Base-by-base conservation (phyloP, 176 grass and related monocot species). In the Rhynchospora pubera region DNA sequence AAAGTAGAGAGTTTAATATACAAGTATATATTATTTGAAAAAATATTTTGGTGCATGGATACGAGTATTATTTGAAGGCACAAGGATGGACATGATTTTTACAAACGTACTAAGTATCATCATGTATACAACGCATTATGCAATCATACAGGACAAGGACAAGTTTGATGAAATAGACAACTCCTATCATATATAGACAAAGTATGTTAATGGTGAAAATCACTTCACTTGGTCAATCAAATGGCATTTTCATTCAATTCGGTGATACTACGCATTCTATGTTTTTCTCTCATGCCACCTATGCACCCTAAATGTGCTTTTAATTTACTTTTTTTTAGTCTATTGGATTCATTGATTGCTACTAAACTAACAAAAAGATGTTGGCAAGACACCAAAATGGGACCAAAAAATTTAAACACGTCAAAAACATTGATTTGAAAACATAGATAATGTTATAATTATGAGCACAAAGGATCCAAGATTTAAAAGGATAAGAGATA, bases 81-180 rank as follows among this genome's bases (percentile, higher is more conserved):
- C 42, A 16, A 16, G 24, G 13, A 16, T 42, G 24, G 13, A 42
- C 28, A 66, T 28, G 23, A 14, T 66, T 15, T 16, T 16, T 5
- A 16, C 12, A 6, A 6, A 7, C 39, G 3, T 18, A 9, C 39
- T n/a, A 5, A 12, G 24, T 26, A 63, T 34, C 32, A 34, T 34
- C 21, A 66, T 66, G 39, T 66, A 16, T 48, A 34, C 32, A n/a
- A n/a, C n/a, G n/a, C n/a, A n/a, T n/a, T 3, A 34, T 73, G 9
- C 71, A 76, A 76, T 76, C 22, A 55, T 76, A 9, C 71, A 76
- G 3, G 71, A 76, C 48, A 76, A 52, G 22, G 48, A 76, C 13
- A 16, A 18, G 21, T 76, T 26, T 73, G 69, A 73, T 73, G 1
- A 22, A 73, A 51, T 26, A 16, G 48, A 51, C 21, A 75, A 3